phyloP scores from a whole-genome alignment of 2,329 filamentous ascomycete species.

The Fusarium paranaense region DNA sequence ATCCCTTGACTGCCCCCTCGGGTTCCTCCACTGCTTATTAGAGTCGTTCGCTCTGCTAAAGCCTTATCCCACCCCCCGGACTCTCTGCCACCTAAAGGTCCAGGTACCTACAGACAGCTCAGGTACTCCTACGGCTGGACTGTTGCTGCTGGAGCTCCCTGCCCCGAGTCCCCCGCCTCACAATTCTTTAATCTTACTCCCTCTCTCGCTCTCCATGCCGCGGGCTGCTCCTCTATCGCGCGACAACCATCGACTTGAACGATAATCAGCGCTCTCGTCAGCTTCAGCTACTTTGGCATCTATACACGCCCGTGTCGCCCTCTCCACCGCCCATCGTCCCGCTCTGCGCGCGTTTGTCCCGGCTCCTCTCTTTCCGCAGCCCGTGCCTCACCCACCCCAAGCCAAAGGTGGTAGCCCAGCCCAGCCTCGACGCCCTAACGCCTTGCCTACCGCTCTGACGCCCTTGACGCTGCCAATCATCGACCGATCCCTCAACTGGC shows the following conservation, averaged over 20 bases:
- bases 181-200: slow-evolving; percentile 40
- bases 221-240: slow-evolving; percentile 28
- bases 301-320: background rate
- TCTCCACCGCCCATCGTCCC: background rate
- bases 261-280: slow-evolving; percentile 19
- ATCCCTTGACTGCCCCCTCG: background rate
- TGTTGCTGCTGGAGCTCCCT: slow-evolving; percentile 27
- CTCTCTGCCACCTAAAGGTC: slow-evolving; percentile 3
- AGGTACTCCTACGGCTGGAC: slow-evolving; percentile 10
- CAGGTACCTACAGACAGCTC: background rate
- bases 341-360: slow-evolving; percentile 13
- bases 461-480: slow-evolving; percentile 46
- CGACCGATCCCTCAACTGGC: slow-evolving; percentile 40
- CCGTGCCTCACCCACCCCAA: slow-evolving; percentile 32
- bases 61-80: slow-evolving; percentile 6
- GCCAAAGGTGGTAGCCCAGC: slow-evolving; percentile 1
- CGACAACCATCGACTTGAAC: slow-evolving; percentile 30
- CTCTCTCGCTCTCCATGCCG: slow-evolving; percentile 30
- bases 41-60: background rate
- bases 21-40: slow-evolving; percentile 1
- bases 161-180: slow-evolving; percentile 29
- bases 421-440: slow-evolving; percentile 38
- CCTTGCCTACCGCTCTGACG: slow-evolving; percentile 38
- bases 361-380: slow-evolving; percentile 22
- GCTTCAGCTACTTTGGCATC: slow-evolving; percentile 1